These are phyloP conservation scores for Physcomitrellopsis africana DNA, from an alignment of 225 moss, liverwort and hornwort species.

Conservation along the genomic window DNA sequence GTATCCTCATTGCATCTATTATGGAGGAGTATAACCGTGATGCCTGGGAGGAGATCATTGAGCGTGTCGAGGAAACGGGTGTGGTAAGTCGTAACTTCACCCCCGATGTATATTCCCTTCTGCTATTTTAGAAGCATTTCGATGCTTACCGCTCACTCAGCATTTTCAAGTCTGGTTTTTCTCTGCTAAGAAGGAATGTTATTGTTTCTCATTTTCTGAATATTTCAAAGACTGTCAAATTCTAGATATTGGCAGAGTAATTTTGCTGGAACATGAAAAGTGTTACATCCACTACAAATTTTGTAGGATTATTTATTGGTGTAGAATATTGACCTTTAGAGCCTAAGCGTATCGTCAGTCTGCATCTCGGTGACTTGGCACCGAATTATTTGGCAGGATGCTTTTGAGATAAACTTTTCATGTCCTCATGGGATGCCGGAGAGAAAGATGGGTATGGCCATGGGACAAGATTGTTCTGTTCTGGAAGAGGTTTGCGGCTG, in stretches of 20 bases:
- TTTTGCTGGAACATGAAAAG: not conserved
- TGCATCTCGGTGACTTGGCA: not conserved
- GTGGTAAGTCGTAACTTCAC: conserved; percentile 57
- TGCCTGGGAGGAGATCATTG: conserved; percentile 96
- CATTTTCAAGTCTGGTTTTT: too few species aligned
- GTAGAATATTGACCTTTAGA: not conserved
- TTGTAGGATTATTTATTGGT: not conserved
- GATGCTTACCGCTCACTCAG: too few species aligned
- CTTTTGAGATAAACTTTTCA: conserved; percentile 94
- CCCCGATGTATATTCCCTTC: not conserved
- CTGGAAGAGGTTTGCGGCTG: conserved; percentile 88
- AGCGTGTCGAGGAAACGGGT: conserved; percentile 86
- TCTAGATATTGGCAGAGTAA: not conserved
- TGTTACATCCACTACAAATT: not conserved
- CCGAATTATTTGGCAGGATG: conserved; percentile 57
- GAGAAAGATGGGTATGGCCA: conserved; percentile 93
- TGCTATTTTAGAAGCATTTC: too few species aligned
- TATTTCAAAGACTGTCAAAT: not conserved
- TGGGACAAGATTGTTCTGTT: conserved; percentile 90
- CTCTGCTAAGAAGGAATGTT: too few species aligned
- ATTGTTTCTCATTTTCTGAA: not conserved
- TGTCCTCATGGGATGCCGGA: conserved; percentile 99
- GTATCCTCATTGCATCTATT: conserved; percentile 87
- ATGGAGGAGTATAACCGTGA: conserved; percentile 93
- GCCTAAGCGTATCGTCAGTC: not conserved